Base-by-base conservation (phyloP, 2,329 filamentous ascomycete genomes). In the Scedosporium apiospermum region DNA sequence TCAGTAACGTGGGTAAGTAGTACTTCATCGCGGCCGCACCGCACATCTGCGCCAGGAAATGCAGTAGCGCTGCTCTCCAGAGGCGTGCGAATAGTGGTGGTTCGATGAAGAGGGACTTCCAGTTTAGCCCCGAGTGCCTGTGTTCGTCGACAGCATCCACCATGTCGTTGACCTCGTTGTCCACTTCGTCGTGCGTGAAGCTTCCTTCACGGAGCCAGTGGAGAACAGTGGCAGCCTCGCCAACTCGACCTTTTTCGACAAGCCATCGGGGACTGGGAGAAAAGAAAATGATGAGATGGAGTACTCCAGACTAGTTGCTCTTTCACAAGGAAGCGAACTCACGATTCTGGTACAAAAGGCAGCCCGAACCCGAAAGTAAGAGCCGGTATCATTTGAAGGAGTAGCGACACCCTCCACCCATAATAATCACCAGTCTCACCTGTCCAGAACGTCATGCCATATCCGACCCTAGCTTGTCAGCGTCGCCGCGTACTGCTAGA, bases 41-140 rank as follows among this genome's bases (percentile, higher is more conserved):
- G 65, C 81, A 84, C 79, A 85, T 82, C 66, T 84, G 81, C 0
- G 81, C 80, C 79, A 85, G 81, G 70, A 85, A 85, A 68, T 85
- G 82, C 4, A 85, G 73, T 1, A 84, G 71, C 0, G 80, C 76
- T 1, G 82, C 81, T 18, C 82, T 77, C 83, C 83, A 85, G 14
- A 86, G 73, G 0, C 83, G 76, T 14, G 77, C 74, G 67, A 80
- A 80, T 1, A 85, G 71, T 12, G 75, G 71, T 14, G 72, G 70
- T 34, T 83, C 73, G 3, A 74, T 76, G 69, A 85, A 82, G 0
- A 85, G 74, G 12, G 65, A 63, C 12, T 53, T 53, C 77, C 76
- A 79, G 42, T 66, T 74, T 60, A 73, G 70, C 16, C 71, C 71
- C 5, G 72, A 74, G 9, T 67, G 68, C 10, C 51, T 53, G 26